Base-by-base conservation (phyloP, 495 filamentous ascomycete species). In the Recurvomyces mirabilis region DNA sequence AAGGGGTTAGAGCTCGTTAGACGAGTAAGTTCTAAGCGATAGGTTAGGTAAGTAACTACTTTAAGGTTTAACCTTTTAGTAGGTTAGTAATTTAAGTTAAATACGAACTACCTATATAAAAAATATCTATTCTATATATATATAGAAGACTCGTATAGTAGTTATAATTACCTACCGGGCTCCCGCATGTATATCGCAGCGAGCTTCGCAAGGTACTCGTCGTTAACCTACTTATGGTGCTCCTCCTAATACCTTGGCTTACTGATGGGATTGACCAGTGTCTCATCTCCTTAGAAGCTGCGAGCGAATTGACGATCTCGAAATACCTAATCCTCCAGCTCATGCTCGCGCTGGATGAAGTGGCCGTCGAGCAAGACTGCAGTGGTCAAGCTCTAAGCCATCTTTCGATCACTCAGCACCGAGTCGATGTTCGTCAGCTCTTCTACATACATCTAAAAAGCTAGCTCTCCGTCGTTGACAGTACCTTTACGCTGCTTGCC, bases 401-500 rank as follows among this genome's bases (percentile, higher is more conserved):
- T 19, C 12, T 18, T 28, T 5, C 29, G 23, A 21, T 47, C 34
- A 6, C 15, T 33, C 36, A 41, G 15, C 3, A 34, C 25, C 3
- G 36, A 18, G 34, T 41, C 19, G 21, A 13, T 31, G 18, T 19
- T 18, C 5, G 12, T 5, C 12, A 47, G 38, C 2, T 47, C 45
- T 18, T 47, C 36, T n/a, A 21, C 35, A 24, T 47, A 47, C 9
- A 47, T 21, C 37, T 47, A 19, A n/a, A 47, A 19, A 10, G 45
- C 45, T 5, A 47, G 9, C 22, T 40, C 4, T 14, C 36, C 35
- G 18, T 47, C 45, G 1, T 17, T 24, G 19, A 15, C 5, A 4
- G 36, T 47, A n/a, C 38, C 45, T 41, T 47, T 19, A 5, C 37
- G 24, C 29, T 47, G 45, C 45, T 41, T 47, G 11, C 38, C 45